Evolutionary conservation across 768 basidiomycete species (phyloP).

Genomic region (Boletus eberwhitei): DNA sequence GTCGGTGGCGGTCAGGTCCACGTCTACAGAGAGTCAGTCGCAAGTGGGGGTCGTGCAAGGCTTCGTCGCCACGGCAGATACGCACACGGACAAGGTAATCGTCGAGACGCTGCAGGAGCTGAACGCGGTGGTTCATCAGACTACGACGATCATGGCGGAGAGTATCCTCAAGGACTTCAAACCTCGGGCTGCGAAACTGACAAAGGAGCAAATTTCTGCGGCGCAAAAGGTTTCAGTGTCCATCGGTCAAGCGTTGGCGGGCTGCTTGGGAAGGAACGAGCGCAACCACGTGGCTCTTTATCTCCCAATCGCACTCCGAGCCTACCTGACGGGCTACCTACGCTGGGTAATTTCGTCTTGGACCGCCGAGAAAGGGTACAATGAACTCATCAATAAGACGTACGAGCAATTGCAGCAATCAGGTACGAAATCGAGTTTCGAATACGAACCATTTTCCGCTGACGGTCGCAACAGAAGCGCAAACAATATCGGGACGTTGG

Average conservation of each 20-base stretch:
- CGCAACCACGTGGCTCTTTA: neutral
- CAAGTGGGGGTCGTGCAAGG: constrained; percentile 1
- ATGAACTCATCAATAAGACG: constrained; percentile 2
- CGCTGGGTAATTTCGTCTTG: constrained; percentile 8
- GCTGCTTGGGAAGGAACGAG: neutral
- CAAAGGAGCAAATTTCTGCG: neutral
- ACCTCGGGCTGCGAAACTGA: neutral
- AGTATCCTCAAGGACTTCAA: neutral
- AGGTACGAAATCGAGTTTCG: neutral
- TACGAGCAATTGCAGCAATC: constrained; percentile 6
- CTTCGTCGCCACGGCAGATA: constrained; percentile 6
- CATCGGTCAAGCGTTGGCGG: neutral
- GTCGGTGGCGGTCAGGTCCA: neutral
- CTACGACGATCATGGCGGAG: constrained; percentile 9
- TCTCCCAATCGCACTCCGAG: constrained; percentile 12
- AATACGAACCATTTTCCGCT: neutral
- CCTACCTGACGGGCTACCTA: constrained; percentile 1
- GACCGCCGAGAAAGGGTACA: constrained; percentile 3
- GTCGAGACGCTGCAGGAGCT: constrained; percentile 7
- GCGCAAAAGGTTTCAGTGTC: neutral
- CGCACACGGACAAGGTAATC: constrained; percentile 5
- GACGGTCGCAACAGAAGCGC: constrained; percentile 1
- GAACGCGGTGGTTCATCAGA: constrained; percentile 13
- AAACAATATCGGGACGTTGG: constrained; percentile 11
- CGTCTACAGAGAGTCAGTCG: neutral